A percentile compares a stretch with the other conserved stretches of the same genome.
These are phyloP conservation scores for Pythium periplocum DNA, from an alignment of 352 stramenopile genomes.

Conservation along the genomic window DNA sequence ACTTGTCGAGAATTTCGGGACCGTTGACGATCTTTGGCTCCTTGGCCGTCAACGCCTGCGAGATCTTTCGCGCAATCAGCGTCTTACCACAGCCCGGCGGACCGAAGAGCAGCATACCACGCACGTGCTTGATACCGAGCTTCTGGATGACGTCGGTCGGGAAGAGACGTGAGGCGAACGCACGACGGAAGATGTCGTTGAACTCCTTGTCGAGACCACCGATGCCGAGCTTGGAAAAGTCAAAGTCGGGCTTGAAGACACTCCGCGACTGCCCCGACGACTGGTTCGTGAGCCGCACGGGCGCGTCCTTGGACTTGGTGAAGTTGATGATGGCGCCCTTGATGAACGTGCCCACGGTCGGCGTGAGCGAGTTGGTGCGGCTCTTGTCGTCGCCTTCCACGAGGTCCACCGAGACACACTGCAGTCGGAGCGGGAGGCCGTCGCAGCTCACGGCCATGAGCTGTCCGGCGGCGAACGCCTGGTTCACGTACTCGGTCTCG, in stretches of 20 bases:
- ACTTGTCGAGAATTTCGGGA: constrained; percentile 99
- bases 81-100: constrained; percentile 94
- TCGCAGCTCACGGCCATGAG: constrained; percentile 62
- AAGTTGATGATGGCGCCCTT: constrained; percentile 72
- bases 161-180: constrained; percentile 98
- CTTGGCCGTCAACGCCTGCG: constrained; percentile 93
- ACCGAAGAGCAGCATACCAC: constrained; percentile 88
- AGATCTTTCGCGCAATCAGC: constrained; percentile 98
- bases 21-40: constrained; percentile 98
- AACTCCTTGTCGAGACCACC: constrained; percentile 98
- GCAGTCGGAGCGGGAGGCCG: constrained; percentile 56
- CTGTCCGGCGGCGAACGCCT: constrained; percentile 72
- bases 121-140: constrained; percentile 98
- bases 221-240: constrained; percentile 99
- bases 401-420: constrained; percentile 49
- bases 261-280: constrained; percentile 62
- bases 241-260: constrained; percentile 96
- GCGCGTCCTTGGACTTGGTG: constrained; percentile 69
- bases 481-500: constrained; percentile 62
- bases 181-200: constrained; percentile 98
- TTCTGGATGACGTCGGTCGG: constrained; percentile 94
- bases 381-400: constrained; percentile 36
- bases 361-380: constrained; percentile 26
- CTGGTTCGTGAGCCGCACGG: constrained; percentile 76
- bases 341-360: constrained; percentile 47